Conservation (phyloP, 2,329 filamentous ascomycete genomes). For the Neurospora sp. region DNA sequence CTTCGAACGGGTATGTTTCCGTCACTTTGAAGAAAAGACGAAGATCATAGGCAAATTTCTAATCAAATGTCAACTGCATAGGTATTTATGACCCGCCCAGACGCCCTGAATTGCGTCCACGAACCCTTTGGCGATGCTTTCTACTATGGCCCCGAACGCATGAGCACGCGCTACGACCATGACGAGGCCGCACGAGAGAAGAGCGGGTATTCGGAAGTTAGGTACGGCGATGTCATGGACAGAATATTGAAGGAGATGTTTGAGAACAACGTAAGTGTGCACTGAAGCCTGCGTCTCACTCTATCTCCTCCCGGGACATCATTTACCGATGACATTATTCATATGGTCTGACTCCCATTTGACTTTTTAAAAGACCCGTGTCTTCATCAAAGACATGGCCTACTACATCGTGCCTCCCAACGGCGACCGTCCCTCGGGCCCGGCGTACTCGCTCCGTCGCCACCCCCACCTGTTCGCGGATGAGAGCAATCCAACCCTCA, state of each 20-base stretch:
- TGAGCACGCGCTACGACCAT: slow-evolving; percentile 68
- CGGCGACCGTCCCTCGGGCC: slow-evolving; percentile 48
- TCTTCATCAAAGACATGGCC: slow-evolving; percentile 97
- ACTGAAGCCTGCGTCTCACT: slow-evolving; percentile 12
- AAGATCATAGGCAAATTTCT: background rate
- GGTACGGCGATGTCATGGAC: slow-evolving; percentile 70
- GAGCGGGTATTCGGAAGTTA: slow-evolving; percentile 60
- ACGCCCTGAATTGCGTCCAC: slow-evolving; percentile 75
- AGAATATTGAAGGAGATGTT: slow-evolving; percentile 56
- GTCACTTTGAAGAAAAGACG: background rate
- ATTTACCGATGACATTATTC: slow-evolving; percentile 2
- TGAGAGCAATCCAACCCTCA: slow-evolving; percentile 73
- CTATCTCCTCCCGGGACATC: slow-evolving; percentile 15
- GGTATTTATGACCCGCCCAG: slow-evolving; percentile 93
- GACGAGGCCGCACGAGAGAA: slow-evolving; percentile 47
- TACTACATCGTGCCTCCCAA: slow-evolving; percentile 81
- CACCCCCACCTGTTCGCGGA: slow-evolving; percentile 16
- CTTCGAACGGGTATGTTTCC: slow-evolving; percentile 71
- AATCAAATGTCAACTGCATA: slow-evolving; percentile 24
- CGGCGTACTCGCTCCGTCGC: slow-evolving; percentile 63
- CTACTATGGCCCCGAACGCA: slow-evolving; percentile 86
- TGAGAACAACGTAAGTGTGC: slow-evolving; percentile 43
- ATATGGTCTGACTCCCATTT: slow-evolving; percentile 7
- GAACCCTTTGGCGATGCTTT: slow-evolving; percentile 97
- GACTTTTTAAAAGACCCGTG: slow-evolving; percentile 62